Evolutionary conservation across 1,284 basidiomycete genomes (phyloP), one percentile per base, ranked within the genome.

Genomic region (Ustilago cynodontis): DNA sequence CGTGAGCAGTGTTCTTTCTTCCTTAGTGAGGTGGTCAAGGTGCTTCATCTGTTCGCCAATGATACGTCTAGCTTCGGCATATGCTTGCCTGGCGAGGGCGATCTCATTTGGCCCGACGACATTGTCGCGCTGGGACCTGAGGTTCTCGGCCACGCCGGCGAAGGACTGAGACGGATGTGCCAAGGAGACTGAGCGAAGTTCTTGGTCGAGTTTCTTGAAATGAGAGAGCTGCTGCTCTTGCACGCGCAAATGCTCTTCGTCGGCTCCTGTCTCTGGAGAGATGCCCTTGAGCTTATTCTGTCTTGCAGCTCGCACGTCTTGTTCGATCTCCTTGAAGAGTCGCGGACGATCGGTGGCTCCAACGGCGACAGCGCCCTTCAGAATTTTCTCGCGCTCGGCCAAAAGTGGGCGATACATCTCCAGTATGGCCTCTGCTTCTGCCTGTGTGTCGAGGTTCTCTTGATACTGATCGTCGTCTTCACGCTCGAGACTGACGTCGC

Each of bases 401-500:
- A 84, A 41, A 37, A 85, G 62, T 10, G 77, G 78, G 1, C 80
- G 74, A 55, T 84, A 84, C 82, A 84, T 84, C 51, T 84, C 82
- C 14, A 84, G 69, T 18, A 84, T 55, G 24, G 75, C 78, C 59
- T 85, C 84, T 0, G 81, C 83, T 58, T 85, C 81, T 37, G 73
- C 77, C 54, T 85, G 84, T 7, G 80, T 79, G 39, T 85, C 84
- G 4, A 85, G 68, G 24, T 83, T 80, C 28, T 85, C 82, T 22
- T 80, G 77, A 45, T 84, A 85, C 45, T 83, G 78, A 55, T 85
- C 84, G 58, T 84, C 84, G 35, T 78, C 77, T 16, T 82, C 82
- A 9, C 79, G 72, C 51, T 80, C 80, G 22, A 73, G 68, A 52
- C 71, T 72, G 37, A 84, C 77, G 18, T 83, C 82, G 49, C 84